phyloP scores from a whole-genome alignment of 2,329 filamentous ascomycete species.

The Sclerotinia subarctica region DNA sequence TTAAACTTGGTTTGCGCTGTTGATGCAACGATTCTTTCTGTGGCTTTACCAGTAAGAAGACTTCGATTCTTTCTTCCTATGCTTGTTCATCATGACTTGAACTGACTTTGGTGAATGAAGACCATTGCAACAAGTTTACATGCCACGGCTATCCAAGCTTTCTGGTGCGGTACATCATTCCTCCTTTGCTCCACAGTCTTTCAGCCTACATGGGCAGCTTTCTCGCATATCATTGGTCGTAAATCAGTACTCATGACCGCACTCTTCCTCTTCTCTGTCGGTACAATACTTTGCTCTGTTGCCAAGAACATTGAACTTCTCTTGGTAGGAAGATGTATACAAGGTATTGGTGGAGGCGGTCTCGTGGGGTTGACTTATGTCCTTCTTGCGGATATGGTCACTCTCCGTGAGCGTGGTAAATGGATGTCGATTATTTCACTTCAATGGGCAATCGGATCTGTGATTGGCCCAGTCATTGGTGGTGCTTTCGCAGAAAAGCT shows the following conservation, averaged over 20 bases:
- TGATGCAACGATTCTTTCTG: slow-evolving; percentile 57
- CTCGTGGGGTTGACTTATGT: slow-evolving; percentile 46
- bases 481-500: slow-evolving; percentile 43
- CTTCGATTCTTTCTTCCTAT: slow-evolving; percentile 4
- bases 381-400: slow-evolving; percentile 46
- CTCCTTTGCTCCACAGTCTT: slow-evolving; percentile 61
- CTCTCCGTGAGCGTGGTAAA: slow-evolving; percentile 42
- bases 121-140: slow-evolving; percentile 55
- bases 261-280: slow-evolving; percentile 29
- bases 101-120: slow-evolving; percentile 15
- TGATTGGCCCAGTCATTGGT: slow-evolving; percentile 41
- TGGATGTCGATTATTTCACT: slow-evolving; percentile 36
- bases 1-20: slow-evolving; percentile 56
- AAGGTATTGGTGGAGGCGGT: slow-evolving; percentile 51
- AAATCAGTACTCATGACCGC: slow-evolving; percentile 29
- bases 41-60: slow-evolving; percentile 30
- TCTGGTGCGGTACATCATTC: slow-evolving; percentile 66
- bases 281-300: slow-evolving; percentile 38
- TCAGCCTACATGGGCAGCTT: slow-evolving; percentile 45
- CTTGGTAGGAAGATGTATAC: slow-evolving; percentile 41
- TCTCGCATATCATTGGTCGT: slow-evolving; percentile 32
- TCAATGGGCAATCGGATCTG: slow-evolving; percentile 34
- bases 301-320: slow-evolving; percentile 34
- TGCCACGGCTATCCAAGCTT: slow-evolving; percentile 56
- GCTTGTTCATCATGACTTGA: slow-evolving; percentile 1